phyloP scores from a whole-genome alignment of 441 rosid genomes.

The Populus hybrid region DNA sequence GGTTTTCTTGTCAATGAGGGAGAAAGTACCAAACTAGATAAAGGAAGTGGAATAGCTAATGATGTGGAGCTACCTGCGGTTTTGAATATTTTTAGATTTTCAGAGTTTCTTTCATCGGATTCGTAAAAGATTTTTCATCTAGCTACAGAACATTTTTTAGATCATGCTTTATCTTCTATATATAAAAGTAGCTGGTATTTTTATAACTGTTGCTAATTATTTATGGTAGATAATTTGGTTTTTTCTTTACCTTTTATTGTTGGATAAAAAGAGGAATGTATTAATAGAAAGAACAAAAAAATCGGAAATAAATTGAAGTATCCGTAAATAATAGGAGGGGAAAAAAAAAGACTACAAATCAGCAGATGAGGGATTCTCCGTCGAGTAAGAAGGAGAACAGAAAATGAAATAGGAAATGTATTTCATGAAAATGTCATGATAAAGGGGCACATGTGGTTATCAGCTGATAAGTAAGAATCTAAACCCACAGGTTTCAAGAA shows the following conservation, averaged over 20 bases:
- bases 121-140: neutral
- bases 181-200: neutral
- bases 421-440: neutral
- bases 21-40: neutral
- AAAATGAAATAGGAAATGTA: neutral
- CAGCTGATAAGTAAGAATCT: no score
- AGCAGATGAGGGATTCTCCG: neutral
- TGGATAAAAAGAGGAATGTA: neutral
- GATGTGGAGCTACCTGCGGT: neutral
- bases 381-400: neutral
- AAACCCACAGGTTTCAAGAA: no score
- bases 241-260: neutral
- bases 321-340: neutral
- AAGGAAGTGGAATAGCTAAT: neutral
- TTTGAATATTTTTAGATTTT: neutral
- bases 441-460: no score
- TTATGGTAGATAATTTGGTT: neutral
- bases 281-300: neutral
- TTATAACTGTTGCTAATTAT: neutral
- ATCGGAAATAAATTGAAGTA: neutral
- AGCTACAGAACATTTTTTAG: neutral
- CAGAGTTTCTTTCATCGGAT: neutral
- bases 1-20: neutral
- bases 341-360: neutral
- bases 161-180: neutral